Conservation (phyloP, 2,329 filamentous ascomycete species). For the Colletotrichum noveboracense region DNA sequence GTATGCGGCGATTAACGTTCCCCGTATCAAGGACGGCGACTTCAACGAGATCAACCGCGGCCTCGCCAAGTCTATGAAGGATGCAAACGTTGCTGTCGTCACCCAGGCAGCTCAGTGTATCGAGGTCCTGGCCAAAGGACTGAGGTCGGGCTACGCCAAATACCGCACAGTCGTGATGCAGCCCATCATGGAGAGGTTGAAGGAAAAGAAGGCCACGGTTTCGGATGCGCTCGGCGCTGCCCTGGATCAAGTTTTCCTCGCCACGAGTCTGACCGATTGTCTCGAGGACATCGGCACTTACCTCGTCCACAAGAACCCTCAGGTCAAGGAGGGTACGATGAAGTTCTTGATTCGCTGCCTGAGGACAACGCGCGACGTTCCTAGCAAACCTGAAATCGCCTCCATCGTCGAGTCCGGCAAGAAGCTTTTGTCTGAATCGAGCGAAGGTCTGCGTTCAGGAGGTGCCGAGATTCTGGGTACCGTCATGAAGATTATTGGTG, state of each 20-base stretch:
- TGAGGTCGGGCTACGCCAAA: slow-evolving; percentile 79
- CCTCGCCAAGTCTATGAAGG: slow-evolving; percentile 97
- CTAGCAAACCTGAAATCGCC: slow-evolving; percentile 82
- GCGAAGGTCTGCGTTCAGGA: slow-evolving; percentile 82
- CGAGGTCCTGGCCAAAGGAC: slow-evolving; percentile 84
- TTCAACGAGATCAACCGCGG: slow-evolving; percentile 84
- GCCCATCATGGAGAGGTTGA: slow-evolving; percentile 92
- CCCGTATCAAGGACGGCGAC: slow-evolving; percentile 88
- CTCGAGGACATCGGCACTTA: slow-evolving; percentile 90
- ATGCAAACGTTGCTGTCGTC: slow-evolving; percentile 95
- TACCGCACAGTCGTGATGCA: slow-evolving; percentile 82
- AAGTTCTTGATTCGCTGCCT: slow-evolving; percentile 91
- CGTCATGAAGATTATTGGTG: slow-evolving; percentile 98
- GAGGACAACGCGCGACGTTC: slow-evolving; percentile 81
- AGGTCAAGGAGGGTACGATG: slow-evolving; percentile 94
- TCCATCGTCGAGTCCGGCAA: slow-evolving; percentile 87
- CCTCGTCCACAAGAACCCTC: slow-evolving; percentile 92
- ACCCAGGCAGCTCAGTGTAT: slow-evolving; percentile 93
- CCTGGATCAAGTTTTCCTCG: slow-evolving; percentile 71
- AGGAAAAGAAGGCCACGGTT: slow-evolving; percentile 94
- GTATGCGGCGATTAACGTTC: slow-evolving; percentile 78
- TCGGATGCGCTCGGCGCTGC: slow-evolving; percentile 87
- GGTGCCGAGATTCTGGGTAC: slow-evolving; percentile 93
- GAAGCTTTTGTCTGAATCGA: slow-evolving; percentile 89
- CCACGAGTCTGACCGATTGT: slow-evolving; percentile 80